Conservation (phyloP, 345 rosid genomes). For the Ricinus communis region DNA sequence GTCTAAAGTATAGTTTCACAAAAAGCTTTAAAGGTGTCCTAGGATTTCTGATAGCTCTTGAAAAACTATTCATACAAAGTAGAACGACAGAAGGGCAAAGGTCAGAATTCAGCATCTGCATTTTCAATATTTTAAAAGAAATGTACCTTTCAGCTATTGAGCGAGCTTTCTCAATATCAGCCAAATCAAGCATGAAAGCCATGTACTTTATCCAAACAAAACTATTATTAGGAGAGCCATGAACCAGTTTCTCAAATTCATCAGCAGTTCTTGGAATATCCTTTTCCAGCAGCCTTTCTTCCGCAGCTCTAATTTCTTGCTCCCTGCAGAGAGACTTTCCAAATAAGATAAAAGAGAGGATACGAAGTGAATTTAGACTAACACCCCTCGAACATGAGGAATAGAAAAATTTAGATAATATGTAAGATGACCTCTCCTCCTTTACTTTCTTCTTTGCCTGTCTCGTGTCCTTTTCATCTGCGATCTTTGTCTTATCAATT, state of each 20-base stretch:
- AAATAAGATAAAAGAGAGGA: background rate
- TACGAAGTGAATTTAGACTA: too few relatives aligned
- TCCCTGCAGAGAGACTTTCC: constrained; percentile 51
- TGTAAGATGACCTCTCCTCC: constrained; percentile 58
- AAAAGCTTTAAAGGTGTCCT: background rate
- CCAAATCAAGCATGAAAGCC: constrained; percentile 77
- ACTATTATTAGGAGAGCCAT: constrained; percentile 94
- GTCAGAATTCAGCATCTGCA: background rate
- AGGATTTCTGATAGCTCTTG: background rate
- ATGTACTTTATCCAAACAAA: constrained; percentile 90
- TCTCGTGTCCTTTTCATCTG: constrained; percentile 52
- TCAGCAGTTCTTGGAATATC: constrained; percentile 80
- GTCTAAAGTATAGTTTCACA: background rate
- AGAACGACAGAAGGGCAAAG: background rate
- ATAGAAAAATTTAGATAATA: background rate
- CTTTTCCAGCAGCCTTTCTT: constrained; percentile 77
- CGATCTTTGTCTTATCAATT: constrained; percentile 22
- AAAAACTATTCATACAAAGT: background rate
- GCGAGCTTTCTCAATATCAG: constrained; percentile 88
- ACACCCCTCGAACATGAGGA: background rate
- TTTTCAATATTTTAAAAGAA: background rate
- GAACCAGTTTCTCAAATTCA: constrained; percentile 86
- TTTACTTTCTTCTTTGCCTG: constrained; percentile 58
- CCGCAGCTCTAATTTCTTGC: constrained; percentile 81
- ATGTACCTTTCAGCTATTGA: constrained; percentile 91